Conservation (phyloP, 257 asterid genomes). For the Nicotiana tabacum region DNA sequence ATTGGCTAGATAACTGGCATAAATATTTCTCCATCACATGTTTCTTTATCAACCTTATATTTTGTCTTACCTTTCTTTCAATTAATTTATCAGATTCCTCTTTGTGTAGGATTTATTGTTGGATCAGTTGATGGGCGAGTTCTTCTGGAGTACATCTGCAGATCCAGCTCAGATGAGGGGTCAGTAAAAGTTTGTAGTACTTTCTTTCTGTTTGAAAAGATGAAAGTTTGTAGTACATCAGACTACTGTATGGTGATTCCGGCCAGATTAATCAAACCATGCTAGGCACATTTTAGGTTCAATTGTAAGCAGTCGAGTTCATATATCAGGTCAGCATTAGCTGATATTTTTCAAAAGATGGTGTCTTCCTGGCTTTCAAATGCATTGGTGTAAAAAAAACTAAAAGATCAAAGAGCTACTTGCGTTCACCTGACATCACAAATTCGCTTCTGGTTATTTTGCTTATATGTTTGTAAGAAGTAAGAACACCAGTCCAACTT, state of each 20-base stretch:
- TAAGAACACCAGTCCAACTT: not conserved
- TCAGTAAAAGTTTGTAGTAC: conserved; percentile 32
- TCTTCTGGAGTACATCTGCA: conserved; percentile 48
- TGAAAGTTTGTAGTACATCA: not conserved
- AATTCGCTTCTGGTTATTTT: not conserved
- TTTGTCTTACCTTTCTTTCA: not conserved
- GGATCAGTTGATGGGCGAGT: conserved; percentile 90
- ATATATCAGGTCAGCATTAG: not conserved
- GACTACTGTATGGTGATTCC: not conserved
- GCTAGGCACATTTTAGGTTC: not conserved
- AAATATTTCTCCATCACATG: not conserved
- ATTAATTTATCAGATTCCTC: not conserved
- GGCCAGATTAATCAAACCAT: not conserved
- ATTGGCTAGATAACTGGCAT: not conserved
- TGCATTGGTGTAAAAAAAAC: not conserved
- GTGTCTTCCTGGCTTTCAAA: not conserved
- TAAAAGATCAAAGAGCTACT: not conserved
- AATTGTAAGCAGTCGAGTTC: not conserved
- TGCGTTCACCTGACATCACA: not conserved
- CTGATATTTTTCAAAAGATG: not conserved
- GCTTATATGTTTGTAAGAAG: not conserved
- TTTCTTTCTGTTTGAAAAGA: not conserved
- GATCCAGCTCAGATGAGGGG: conserved; percentile 54
- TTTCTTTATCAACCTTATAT: not conserved
- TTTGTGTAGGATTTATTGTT: conserved; percentile 61